Evolutionary conservation across 768 basidiomycete genomes (phyloP), one percentile per base, ranked within the genome.

Genomic region (Podaxis carcinomalis): DNA sequence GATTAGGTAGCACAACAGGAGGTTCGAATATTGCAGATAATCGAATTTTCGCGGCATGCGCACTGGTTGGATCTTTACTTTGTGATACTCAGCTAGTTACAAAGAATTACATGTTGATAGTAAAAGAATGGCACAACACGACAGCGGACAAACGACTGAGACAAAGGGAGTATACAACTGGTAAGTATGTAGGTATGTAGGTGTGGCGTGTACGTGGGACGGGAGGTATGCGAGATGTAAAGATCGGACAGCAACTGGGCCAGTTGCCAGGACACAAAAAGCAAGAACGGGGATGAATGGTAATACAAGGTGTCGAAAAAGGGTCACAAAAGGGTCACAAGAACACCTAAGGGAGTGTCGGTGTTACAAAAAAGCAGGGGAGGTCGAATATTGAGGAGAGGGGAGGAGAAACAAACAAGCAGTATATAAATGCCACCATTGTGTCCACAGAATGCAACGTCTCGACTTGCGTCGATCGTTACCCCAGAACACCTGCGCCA

Each of bases 371-470:
- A n/a, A 42, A 16, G 40, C n/a, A 13, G 16, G n/a, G 40, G 13
- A 14, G 14, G n/a, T 42, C 14, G 40, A 42, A 42, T n/a, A n/a
- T 4, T 1, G n/a, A n/a, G 40, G n/a, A n/a, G 40, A 10, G 40
- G 40, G 2, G 7, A 42, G 40, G 40, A n/a, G n/a, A 0, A 42
- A 23, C 46, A 53, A 53, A 53, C 51, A 53, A 53, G 51, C 51
- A 53, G 51, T 53, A 37, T 53, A 19, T 19, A 35, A 53, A 53
- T 53, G 51, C 51, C 51, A 53, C 51, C 36, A 36, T 53, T 14
- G 35, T 21, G 51, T 53, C 51, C 36, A 40, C 23, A 19, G n/a
- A 39, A 32, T 32, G 28, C 42, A 44, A 44, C 14, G 19, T 19
- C 9, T 44, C 42, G 42, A 44, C 42, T 44, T 44, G 47, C 13